Base-by-base conservation (phyloP, 768 basidiomycete species). In the Suillus decipiens region DNA sequence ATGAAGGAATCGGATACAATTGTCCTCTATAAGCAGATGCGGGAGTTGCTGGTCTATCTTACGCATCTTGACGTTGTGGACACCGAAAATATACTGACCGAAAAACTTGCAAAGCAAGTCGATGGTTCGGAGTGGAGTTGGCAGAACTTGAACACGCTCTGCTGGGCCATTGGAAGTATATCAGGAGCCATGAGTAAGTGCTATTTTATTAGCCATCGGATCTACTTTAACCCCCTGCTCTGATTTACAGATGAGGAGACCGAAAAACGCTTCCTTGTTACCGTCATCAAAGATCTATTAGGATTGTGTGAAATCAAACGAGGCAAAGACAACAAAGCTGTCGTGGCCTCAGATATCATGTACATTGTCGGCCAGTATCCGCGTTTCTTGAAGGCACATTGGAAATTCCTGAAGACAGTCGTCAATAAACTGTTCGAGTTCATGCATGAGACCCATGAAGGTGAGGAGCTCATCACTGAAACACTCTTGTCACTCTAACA, bases 361-460 rank as follows among this genome's bases (percentile, higher is more conserved):
- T 99, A 99, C 75, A 99, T 98, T 71, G 97, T 99, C 66, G 97
- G 97, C 57, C 97, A 99, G 79, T 99, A 99, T 73, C 97, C 97
- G 51, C 89, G 97, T 41, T 99, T 99, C 87, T 87, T 99, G 72
- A 99, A 98, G 76, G 97, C 97, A 19, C 97, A 99, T 75, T 99
- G 97, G 97, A 99, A 99, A 79, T 99, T 99, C 86, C 80, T 99
- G 73, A 99, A 99, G 83, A 99, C 97, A 2, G 97, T 99, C 61
- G 96, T 99, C 66, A 99, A 99, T 80, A 99, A 99, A 77, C 82
- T 99, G 8, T 99, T 99, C 77, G 97, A 99, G 75, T 99, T 99
- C 76, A 99, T 99, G 95, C 97, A 99, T 76, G 96, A 99, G 79
- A 97, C 95, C 0, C 96, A 99, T 72, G 97, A 99, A 81, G 95